Conservation (phyloP, 2,329 filamentous ascomycete genomes). For the Fusarium solani-melongenae region DNA sequence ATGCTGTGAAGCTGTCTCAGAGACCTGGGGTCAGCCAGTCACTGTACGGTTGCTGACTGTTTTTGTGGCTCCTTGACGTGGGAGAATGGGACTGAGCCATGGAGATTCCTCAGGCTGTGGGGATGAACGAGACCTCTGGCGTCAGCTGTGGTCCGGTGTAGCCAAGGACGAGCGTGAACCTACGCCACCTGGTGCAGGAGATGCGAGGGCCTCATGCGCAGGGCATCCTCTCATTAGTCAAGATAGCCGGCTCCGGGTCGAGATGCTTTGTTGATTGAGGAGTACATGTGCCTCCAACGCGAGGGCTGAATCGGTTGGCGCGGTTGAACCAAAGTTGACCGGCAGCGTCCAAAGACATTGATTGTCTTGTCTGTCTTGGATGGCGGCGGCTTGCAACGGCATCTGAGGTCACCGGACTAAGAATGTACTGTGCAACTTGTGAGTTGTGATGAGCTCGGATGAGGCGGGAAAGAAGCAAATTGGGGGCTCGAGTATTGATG, state of each 20-base stretch:
- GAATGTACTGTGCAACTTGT: conserved; percentile 32
- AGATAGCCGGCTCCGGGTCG: neutral
- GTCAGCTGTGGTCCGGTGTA: conserved; percentile 9
- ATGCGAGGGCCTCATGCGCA: neutral
- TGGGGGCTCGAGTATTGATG: neutral
- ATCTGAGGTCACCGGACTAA: conserved; percentile 1
- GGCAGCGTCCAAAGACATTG: neutral
- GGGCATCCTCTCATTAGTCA: neutral
- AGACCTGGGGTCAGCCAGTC: conserved; percentile 20
- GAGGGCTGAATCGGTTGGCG: neutral
- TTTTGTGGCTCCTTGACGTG: conserved; percentile 18
- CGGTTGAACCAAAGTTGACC: neutral
- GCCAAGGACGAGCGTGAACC: conserved; percentile 9
- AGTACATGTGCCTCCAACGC: neutral
- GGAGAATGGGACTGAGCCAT: neutral
- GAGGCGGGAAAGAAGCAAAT: conserved; percentile 7
- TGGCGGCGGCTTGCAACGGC: conserved; percentile 30
- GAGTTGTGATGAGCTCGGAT: conserved; percentile 3
- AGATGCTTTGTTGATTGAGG: neutral
- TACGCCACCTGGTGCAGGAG: conserved; percentile 13
- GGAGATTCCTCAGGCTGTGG: conserved; percentile 12
- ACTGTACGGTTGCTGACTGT: conserved; percentile 2
- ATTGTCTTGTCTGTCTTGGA: conserved; percentile 10
- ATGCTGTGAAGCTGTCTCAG: conserved; percentile 21
- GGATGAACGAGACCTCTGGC: conserved; percentile 10